phyloP scores from a whole-genome alignment of 805 yeast species.

The Soucietia sequanensis region DNA sequence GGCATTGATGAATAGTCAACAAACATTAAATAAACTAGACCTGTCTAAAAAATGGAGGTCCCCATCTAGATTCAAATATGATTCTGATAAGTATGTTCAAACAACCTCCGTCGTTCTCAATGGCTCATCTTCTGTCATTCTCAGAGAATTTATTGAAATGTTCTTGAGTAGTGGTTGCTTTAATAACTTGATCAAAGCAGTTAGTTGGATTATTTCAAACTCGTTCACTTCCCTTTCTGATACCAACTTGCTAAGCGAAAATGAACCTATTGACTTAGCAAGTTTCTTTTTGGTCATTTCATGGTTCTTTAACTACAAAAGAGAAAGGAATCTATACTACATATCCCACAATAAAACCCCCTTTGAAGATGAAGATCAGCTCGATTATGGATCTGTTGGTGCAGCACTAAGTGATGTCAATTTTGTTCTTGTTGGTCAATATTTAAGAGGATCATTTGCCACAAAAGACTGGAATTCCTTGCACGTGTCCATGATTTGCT shows the following conservation, averaged over 20 bases:
- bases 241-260: slow-evolving; percentile 25
- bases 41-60: slow-evolving; percentile 64
- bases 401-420: slow-evolving; percentile 61
- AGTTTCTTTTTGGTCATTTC: slow-evolving; percentile 56
- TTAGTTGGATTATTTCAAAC: slow-evolving; percentile 44
- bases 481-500: slow-evolving; percentile 68
- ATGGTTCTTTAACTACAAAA: slow-evolving; percentile 76
- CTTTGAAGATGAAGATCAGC: slow-evolving; percentile 23
- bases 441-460: slow-evolving; percentile 43
- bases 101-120: slow-evolving; percentile 26
- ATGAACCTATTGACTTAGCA: slow-evolving; percentile 40
- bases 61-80: slow-evolving; percentile 35
- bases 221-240: slow-evolving; percentile 13
- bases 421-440: slow-evolving; percentile 50
- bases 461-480: slow-evolving; percentile 55
- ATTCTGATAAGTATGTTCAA: slow-evolving; percentile 36
- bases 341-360: slow-evolving; percentile 3
- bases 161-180: slow-evolving; percentile 71
- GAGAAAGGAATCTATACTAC: slow-evolving; percentile 23
- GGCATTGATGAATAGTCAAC: slow-evolving; percentile 49
- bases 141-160: slow-evolving; percentile 47
- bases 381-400: slow-evolving; percentile 47
- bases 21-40: slow-evolving; percentile 66
- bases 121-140: slow-evolving; percentile 28
- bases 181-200: slow-evolving; percentile 57